A percentile compares a stretch with the other conserved stretches of the same genome.
Conservation (phyloP, 352 stramenopile species). For the Globisporangium megalacanthum region DNA sequence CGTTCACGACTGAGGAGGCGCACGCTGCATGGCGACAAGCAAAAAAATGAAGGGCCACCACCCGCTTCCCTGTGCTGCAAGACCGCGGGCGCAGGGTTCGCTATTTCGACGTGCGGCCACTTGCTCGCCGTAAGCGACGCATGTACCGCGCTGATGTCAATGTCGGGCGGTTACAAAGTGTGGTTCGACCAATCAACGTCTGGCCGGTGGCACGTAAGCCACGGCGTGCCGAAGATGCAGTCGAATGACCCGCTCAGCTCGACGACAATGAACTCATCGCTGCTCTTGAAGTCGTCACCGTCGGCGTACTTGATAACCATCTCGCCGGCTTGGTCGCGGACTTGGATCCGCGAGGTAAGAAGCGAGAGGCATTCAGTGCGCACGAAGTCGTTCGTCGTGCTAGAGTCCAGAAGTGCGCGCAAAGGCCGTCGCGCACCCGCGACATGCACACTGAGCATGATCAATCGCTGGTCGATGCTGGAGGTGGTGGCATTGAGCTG, state of each 20-base stretch:
- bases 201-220: conserved; percentile 17
- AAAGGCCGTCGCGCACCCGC: conserved; percentile 3
- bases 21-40: no score
- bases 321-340: not conserved
- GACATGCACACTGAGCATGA: conserved; percentile 15
- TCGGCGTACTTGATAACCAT: no score
- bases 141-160: conserved; percentile 13
- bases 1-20: no score
- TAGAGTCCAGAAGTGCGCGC: not conserved
- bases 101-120: conserved; percentile 11
- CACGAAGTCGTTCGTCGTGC: not conserved
- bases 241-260: conserved; percentile 20
- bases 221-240: conserved; percentile 26
- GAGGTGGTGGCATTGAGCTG: conserved; percentile 16
- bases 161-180: conserved; percentile 11
- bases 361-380: not conserved
- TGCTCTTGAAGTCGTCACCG: no score
- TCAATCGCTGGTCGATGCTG: conserved; percentile 12
- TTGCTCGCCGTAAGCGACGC: not conserved
- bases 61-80: no score
- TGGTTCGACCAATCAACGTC: conserved; percentile 16
- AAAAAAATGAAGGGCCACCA: no score
- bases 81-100: conserved; percentile 11
- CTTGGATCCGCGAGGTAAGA: not conserved
- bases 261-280: no score